phyloP scores from a whole-genome alignment of 495 filamentous ascomycete species.

The Lophium mytilinum region DNA sequence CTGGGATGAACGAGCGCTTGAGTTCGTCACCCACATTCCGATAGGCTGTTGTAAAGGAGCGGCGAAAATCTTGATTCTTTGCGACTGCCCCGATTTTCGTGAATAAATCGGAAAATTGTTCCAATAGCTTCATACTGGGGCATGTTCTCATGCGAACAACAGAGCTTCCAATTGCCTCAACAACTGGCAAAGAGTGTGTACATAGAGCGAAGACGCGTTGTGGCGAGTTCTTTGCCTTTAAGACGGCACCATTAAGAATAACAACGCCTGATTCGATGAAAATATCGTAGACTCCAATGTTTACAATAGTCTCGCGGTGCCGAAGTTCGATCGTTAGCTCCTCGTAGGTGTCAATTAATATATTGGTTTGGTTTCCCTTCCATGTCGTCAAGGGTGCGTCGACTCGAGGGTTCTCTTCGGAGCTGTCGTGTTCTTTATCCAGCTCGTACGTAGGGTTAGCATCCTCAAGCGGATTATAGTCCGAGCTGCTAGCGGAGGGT shows the following conservation, averaged over 20 bases:
- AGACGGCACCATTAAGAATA: neutral
- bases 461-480: no score
- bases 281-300: neutral
- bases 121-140: neutral
- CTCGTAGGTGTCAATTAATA: neutral
- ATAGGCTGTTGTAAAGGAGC: no score
- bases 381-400: no score
- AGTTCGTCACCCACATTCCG: neutral
- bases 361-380: neutral
- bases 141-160: neutral
- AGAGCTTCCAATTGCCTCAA: neutral
- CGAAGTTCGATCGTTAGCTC: neutral
- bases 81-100: neutral
- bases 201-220: neutral
- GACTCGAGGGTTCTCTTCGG: no score
- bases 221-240: neutral
- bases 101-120: neutral
- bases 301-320: neutral
- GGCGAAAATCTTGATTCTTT: neutral
- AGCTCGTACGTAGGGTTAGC: no score
- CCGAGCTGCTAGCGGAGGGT: no score
- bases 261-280: neutral
- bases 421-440: no score
- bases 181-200: neutral
- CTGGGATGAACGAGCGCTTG: conserved; percentile 28